Conservation (phyloP, 352 stramenopile species). For the Phytopythium cucurbitacearum region DNA sequence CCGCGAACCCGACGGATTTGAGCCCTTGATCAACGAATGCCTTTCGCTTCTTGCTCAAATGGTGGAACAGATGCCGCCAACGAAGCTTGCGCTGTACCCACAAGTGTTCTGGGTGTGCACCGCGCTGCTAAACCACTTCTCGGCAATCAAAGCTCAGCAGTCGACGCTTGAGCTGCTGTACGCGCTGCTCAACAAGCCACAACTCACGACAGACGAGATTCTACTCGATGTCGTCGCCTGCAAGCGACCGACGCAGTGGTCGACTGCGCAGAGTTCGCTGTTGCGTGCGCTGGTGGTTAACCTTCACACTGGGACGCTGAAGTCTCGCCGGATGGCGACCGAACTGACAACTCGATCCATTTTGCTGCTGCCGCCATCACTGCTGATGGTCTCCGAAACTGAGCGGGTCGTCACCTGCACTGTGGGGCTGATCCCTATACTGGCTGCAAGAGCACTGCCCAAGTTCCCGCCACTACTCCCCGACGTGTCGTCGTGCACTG, state of each 20-base stretch:
- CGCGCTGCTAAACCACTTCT: slow-evolving; percentile 59
- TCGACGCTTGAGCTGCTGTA: slow-evolving; percentile 36
- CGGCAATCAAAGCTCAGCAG: slow-evolving; percentile 16
- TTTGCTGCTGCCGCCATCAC: slow-evolving; percentile 21
- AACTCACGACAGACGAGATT: slow-evolving; percentile 37
- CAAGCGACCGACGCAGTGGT: slow-evolving; percentile 53
- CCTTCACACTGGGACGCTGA: slow-evolving; percentile 8
- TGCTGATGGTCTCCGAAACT: slow-evolving; percentile 23
- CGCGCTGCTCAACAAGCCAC: slow-evolving; percentile 34
- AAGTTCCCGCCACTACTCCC: too few species aligned
- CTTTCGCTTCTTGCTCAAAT: slow-evolving; percentile 33
- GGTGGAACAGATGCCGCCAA: slow-evolving; percentile 38
- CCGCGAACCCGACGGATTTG: slow-evolving; percentile 6
- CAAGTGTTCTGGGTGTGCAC: slow-evolving; percentile 73
- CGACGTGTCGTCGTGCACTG: neutral
- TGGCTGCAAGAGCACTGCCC: slow-evolving; percentile 6
- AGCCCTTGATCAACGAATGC: slow-evolving; percentile 39
- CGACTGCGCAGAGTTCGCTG: slow-evolving; percentile 30
- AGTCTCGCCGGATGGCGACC: slow-evolving; percentile 13
- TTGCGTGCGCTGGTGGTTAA: slow-evolving; percentile 43
- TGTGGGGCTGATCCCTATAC: slow-evolving; percentile 25
- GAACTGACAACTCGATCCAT: slow-evolving; percentile 15
- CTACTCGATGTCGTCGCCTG: slow-evolving; percentile 38
- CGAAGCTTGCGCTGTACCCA: slow-evolving; percentile 61
- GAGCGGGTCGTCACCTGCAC: slow-evolving; percentile 48